Base-by-base conservation (phyloP, 75 land plant species). In the Adiantum capillusveneris region DNA sequence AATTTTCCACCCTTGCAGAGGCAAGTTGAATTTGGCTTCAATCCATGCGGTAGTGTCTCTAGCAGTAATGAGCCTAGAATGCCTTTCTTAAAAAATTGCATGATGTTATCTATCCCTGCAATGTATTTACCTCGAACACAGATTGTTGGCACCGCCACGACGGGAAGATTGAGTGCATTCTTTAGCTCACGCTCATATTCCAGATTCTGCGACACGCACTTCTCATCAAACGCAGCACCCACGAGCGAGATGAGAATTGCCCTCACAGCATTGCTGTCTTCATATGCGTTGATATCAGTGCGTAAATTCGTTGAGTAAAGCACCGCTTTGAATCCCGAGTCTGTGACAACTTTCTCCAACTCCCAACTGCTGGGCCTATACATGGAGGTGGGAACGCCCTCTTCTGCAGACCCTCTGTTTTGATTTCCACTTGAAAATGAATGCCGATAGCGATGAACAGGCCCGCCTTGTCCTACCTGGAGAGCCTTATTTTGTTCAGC, bases 151-250 rank as follows among this genome's bases (percentile, higher is more conserved):
- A 46, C 50, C 17, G 22, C 50, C 6, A 46, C 50, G 6, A 46
- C 22, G 6, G 22, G 50, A n/a, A 46, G 50, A n/a, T 18, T n/a
- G 6, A 46, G 50, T 21, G 50, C 50, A n/a, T 6, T 5, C 50
- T 46, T 46, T 2, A 46, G 50, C 50, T 46, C 50, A 2, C 3
- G 22, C 50, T 46, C 50, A 46, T 6, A 21, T 21, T 6, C 50
- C 17, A 14, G 50, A 46, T 46, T n/a, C 50, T 46, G 50, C 13
- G 50, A 46, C 12, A 46, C 22, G 50, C 50, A 6, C 50, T 46
- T 46, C 50, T 46, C 50, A 21, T 46, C 22, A n/a, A 46, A n/a
- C 6, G 50, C 50, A 6, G 50, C 50, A 2, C 50, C 50, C 50
- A 46, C 50, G 14, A 46, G 50, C 17, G 50, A 46, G 2, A 21